Evolutionary conservation across 2,329 filamentous ascomycete genomes (phyloP), one percentile per base, ranked within the genome.

Genomic region (Metarhizium robertsii): DNA sequence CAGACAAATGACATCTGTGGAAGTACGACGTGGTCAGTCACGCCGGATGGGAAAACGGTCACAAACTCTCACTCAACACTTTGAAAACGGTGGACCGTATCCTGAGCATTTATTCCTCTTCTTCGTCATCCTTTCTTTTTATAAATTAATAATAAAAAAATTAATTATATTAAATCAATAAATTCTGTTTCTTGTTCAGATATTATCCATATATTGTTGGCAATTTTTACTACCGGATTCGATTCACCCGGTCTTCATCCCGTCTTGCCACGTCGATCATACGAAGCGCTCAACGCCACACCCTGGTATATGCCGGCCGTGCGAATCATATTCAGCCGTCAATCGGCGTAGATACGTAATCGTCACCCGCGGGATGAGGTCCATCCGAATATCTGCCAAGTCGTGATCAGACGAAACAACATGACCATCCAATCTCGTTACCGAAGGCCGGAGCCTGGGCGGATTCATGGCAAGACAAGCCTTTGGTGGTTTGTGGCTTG

Each of bases 401-500:
- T 6, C 7, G 18, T 53, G 40, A 10, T 14, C 6, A 29, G 16
- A 42, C 13, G 25, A 11, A 18, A 48, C 46, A 25, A 25, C 18
- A 47, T 20, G 11, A 18, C 25, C 36, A 8, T 29, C 52, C n/a
- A 18, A 25, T 40, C 32, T 30, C 42, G 20, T 48, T 53, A 48
- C 52, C 52, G 43, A 53, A 49, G 16, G 32, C 32, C 29, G 20
- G 43, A 11, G 6, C n/a, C 6, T 6, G 18, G 42, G 4, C 14
- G 8, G 10, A 52, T 30, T 52, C 20, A 52, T 46, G 20, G 29
- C 49, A 40, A 45, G 48, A 30, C 48, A 47, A 29, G 14, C 48
- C 40, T 46, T 46, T 42, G 49, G 20, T 40, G n/a, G 14, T 32
- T 29, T 47, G 49, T 52, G 53, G 53, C 49, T 52, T 47, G 36